Conservation (phyloP, 169 alveolate genomes). For the Besnoitia besnoiti region DNA sequence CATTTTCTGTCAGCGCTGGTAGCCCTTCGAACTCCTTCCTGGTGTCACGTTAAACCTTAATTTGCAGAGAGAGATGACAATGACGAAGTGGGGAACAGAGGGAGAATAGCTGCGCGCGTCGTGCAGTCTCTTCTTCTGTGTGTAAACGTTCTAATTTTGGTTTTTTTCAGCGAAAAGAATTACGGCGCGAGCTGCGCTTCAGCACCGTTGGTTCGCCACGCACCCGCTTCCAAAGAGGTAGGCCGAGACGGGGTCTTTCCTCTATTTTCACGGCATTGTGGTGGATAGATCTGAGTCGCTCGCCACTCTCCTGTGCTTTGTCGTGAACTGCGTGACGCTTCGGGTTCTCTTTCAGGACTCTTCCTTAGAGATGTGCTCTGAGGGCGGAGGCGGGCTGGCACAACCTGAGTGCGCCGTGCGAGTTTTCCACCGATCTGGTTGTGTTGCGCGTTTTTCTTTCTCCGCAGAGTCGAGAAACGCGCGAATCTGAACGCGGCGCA, state of each 20-base stretch:
- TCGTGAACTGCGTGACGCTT: neutral
- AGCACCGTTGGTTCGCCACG: constrained; percentile 52
- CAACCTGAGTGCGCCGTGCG: neutral
- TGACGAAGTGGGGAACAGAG: too few relatives aligned
- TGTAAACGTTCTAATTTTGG: too few relatives aligned
- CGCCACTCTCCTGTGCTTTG: neutral
- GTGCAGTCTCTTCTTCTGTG: too few relatives aligned
- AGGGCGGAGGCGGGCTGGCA: neutral
- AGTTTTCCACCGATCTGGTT: neutral
- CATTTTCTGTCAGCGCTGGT: too few relatives aligned
- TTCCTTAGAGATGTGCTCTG: neutral
- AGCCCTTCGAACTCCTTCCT: too few relatives aligned
- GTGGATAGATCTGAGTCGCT: too few relatives aligned
- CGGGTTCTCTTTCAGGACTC: neutral
- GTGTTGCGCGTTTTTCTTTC: neutral
- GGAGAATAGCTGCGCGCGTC: too few relatives aligned
- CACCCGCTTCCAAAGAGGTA: constrained; percentile 49
- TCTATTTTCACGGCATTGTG: too few relatives aligned
- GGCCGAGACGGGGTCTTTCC: neutral
- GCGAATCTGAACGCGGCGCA: constrained; percentile 33
- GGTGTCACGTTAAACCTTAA: too few relatives aligned
- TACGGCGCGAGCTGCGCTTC: constrained; percentile 45
- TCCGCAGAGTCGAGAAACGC: constrained; percentile 13
- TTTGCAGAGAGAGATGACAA: too few relatives aligned
- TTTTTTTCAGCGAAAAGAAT: constrained; percentile 24